Percentiles rank a stretch among this genome's conserved stretches.
Evolutionary conservation across 1,139 yeast species (phyloP).

Genomic region (Candida gigantensis): DNA sequence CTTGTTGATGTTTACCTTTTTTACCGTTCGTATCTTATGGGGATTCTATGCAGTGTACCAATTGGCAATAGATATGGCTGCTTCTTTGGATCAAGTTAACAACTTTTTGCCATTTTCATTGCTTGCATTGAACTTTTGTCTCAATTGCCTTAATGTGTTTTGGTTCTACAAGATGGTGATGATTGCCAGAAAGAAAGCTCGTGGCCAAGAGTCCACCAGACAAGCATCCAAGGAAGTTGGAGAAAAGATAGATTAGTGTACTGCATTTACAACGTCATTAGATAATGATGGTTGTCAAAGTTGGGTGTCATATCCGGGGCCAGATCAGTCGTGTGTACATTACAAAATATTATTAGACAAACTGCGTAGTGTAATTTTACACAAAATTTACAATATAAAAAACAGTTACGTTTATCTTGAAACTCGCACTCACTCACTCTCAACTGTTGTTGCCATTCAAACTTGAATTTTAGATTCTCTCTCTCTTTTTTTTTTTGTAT

Average conservation of each 20-base stretch:
- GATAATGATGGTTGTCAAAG: too few relatives aligned
- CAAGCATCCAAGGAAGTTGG: constrained; percentile 22
- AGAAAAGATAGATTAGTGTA: constrained; percentile 22
- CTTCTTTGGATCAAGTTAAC: constrained; percentile 30
- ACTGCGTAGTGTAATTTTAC: constrained; percentile 1
- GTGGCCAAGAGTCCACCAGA: constrained; percentile 24
- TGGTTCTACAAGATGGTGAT: constrained; percentile 85
- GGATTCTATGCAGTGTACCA: constrained; percentile 73
- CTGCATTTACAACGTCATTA: too few relatives aligned
- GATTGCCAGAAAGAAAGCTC: constrained; percentile 59
- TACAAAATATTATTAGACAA: too few relatives aligned
- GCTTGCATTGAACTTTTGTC: constrained; percentile 59
- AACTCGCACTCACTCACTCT: constrained; percentile 3
- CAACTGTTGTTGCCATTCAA: constrained; percentile 5
- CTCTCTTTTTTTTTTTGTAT: not conserved
- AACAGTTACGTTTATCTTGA: too few relatives aligned
- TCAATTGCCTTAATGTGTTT: constrained; percentile 68
- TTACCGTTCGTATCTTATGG: constrained; percentile 78
- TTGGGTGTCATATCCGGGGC: too few relatives aligned
- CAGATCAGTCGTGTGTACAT: constrained; percentile 2
- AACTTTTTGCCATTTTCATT: constrained; percentile 40
- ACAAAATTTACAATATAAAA: not conserved
- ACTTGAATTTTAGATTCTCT: not conserved
- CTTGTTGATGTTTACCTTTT: constrained; percentile 66
- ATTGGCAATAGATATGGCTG: constrained; percentile 56